Base-by-base conservation (phyloP, 257 asterid species). In the Cynanchum wilfordii region DNA sequence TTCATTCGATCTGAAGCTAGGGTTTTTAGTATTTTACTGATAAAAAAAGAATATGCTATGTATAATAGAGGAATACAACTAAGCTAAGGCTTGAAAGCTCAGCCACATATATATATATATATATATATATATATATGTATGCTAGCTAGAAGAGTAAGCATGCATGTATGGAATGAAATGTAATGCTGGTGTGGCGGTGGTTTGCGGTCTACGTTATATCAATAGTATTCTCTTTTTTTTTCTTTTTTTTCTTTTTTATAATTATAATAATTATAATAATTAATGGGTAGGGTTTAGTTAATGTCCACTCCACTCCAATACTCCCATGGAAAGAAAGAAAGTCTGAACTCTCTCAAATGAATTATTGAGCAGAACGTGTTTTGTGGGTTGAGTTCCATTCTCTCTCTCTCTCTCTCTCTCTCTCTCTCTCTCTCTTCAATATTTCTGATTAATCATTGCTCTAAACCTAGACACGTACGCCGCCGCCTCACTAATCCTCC, bases 381-480 rank as follows among this genome's bases (percentile, higher is more conserved):
- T 51, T 75, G 60, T 57, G 75, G 74, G 70, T 59, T 68, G 74
- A 69, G 33, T 27, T 7, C 57, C 75, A 69, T 45, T 60, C 52
- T 47, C 27, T 59, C 9, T 33, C 66, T 5, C 42, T 0, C 40
- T 25, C 47, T 7, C 47, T 42, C n/a, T n/a, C 55, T 60, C 52
- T 47, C 27, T 59, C 9, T 33, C 66, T 5, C 42, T 0, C 40
- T 25, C 47, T 7, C 47, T 42, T 42, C 47, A 42, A 42, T 40
- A 40, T 40, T 40, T 3, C 24, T 52, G 24, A 52, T 36, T 66
- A 66, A 42, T 66, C 54, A 66, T 42, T 66, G 20, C 20, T 0
- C 38, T 44, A 66, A 66, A 42, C 70, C 70, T 10, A 22, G 0
- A 30, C 25, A 45, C 25, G 0, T 15, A 45, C 25, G 0, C 17